These are phyloP conservation scores for Pseudozyma sp. DNA, from an alignment of 1,284 basidiomycete genomes.

Conservation along the genomic window DNA sequence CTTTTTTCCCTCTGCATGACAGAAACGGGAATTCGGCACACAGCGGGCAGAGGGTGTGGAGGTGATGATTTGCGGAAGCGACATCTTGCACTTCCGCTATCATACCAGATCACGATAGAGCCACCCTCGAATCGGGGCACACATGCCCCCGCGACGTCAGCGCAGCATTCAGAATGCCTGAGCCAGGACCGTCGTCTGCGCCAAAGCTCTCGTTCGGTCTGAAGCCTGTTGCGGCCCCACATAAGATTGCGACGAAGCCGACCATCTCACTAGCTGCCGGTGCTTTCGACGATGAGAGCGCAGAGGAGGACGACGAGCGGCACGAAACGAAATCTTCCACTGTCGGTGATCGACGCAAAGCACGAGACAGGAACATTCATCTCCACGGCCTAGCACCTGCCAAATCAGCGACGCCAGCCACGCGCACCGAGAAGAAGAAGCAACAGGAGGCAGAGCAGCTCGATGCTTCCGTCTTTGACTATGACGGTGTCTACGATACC, in stretches of 20 bases:
- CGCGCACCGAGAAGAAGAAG: conserved; percentile 45
- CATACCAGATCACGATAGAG: not conserved
- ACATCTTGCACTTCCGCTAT: not conserved
- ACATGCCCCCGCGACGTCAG: not conserved
- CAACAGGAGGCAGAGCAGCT: conserved; percentile 77
- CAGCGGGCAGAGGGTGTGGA: conserved; percentile 13
- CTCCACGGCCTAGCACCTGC: conserved; percentile 18
- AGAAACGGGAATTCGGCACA: not conserved
- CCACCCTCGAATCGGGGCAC: too few species aligned
- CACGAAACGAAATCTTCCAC: not conserved
- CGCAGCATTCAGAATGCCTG: conserved; percentile 9
- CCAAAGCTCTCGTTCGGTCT: conserved; percentile 54
- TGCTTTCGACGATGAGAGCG: conserved; percentile 39
- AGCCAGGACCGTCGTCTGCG: conserved; percentile 8
- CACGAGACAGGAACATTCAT: conserved; percentile 2
- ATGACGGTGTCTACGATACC: conserved; percentile 94
- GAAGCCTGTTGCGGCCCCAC: conserved; percentile 22
- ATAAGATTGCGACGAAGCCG: conserved; percentile 7
- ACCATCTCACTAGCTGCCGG: conserved; percentile 19
- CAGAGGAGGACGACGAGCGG: conserved; percentile 29
- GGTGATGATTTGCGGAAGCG: not conserved
- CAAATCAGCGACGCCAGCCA: conserved; percentile 46
- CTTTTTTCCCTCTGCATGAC: not conserved
- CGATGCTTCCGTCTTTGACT: conserved; percentile 89
- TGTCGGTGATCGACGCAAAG: not conserved